Evolutionary conservation across 371 early-diverging fungal species (phyloP).

Genomic region (Syncephalastrum monosporum): DNA sequence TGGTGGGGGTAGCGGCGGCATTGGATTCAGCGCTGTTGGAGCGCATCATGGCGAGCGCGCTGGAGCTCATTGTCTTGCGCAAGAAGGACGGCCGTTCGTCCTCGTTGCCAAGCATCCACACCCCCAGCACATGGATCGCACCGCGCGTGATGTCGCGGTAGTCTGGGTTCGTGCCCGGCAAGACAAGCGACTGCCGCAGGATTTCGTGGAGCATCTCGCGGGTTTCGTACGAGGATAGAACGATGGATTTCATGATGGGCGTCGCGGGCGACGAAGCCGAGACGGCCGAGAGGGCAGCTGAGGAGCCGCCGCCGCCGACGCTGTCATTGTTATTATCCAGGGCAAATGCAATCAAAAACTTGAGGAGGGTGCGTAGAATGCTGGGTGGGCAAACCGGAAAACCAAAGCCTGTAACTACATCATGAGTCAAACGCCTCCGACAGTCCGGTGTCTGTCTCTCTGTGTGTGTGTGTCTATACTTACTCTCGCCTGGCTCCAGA

Average conservation of each 20-base stretch:
- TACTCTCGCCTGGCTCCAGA: constrained; percentile 12
- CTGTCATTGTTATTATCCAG: constrained; percentile 46
- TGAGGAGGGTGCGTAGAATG: constrained; percentile 62
- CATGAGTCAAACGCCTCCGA: too few species aligned
- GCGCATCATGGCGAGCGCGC: constrained; percentile 26
- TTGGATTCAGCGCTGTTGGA: constrained; percentile 41
- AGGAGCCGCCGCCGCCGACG: neutral
- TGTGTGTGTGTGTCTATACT: neutral
- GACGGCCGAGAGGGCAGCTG: constrained; percentile 27
- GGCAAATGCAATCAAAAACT: constrained; percentile 67
- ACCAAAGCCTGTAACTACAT: constrained; percentile 36
- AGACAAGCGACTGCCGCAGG: constrained; percentile 63
- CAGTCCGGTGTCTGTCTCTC: too few species aligned
- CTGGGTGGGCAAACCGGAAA: constrained; percentile 74
- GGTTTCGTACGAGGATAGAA: constrained; percentile 63
- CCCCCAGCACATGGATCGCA: constrained; percentile 70
- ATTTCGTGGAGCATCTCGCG: constrained; percentile 79
- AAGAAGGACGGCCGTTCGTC: constrained; percentile 68
- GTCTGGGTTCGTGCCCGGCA: constrained; percentile 54
- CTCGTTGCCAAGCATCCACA: constrained; percentile 69
- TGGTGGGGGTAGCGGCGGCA: constrained; percentile 8
- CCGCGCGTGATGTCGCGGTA: constrained; percentile 69
- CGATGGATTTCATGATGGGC: constrained; percentile 67
- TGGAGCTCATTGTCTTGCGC: constrained; percentile 40
- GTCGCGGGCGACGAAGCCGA: constrained; percentile 61